These are phyloP conservation scores for Mollisia scopiformis DNA, from an alignment of 2,329 filamentous ascomycete genomes.

Conservation along the genomic window DNA sequence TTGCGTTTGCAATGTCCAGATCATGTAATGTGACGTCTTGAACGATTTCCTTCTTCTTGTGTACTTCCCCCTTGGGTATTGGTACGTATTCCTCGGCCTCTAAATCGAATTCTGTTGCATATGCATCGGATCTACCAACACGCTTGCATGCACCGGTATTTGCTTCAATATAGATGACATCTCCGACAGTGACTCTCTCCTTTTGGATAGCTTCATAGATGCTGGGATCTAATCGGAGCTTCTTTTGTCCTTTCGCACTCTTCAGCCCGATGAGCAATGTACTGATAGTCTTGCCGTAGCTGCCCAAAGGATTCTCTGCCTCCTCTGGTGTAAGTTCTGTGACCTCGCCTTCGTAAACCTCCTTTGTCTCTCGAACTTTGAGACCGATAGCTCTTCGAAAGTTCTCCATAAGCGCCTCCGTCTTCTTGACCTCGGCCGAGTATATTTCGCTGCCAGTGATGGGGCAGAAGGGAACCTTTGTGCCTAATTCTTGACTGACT, in stretches of 20 bases:
- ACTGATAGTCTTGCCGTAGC: constrained; percentile 96
- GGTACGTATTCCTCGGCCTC: constrained; percentile 99
- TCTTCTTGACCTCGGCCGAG: constrained; percentile 98
- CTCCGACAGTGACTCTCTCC: constrained; percentile 92
- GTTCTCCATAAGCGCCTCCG: constrained; percentile 98
- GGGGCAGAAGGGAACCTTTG: constrained; percentile 97
- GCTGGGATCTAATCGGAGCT: constrained; percentile 92
- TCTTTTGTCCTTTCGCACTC: constrained; percentile 96
- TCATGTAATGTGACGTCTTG: constrained; percentile 98
- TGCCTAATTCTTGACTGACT: constrained; percentile 94
- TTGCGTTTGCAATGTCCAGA: constrained; percentile 91
- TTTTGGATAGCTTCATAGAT: constrained; percentile 99
- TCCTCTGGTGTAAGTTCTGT: constrained; percentile 97
- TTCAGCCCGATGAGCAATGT: constrained; percentile 93
- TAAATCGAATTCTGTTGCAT: constrained; percentile 97
- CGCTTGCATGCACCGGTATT: constrained; percentile 98
- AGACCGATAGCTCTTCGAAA: constrained; percentile 95
- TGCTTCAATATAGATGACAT: constrained; percentile 98
- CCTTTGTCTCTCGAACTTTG: constrained; percentile 97
- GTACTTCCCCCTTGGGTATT: constrained; percentile 97
- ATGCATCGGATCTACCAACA: constrained; percentile 93
- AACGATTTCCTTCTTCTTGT: constrained; percentile 99
- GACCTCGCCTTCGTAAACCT: constrained; percentile 98
- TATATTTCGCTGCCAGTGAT: constrained; percentile 99
- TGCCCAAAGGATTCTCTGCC: constrained; percentile 94